Evolutionary conservation across 2,329 filamentous ascomycete genomes (phyloP).

Genomic region (Hawksworthiomyces lignivorus): DNA sequence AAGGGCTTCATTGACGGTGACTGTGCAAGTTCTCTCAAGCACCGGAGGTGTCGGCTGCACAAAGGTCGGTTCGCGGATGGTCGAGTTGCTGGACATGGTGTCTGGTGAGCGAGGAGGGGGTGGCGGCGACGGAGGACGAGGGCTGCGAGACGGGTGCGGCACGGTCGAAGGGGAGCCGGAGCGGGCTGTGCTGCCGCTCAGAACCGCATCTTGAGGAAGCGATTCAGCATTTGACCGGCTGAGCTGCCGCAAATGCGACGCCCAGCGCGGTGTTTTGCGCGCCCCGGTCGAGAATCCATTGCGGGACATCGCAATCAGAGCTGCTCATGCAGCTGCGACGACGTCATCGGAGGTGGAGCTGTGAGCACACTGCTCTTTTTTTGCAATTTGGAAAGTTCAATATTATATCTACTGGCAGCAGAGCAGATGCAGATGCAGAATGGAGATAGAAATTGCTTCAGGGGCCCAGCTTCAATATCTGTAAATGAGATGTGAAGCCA

Average conservation of each 20-base stretch:
- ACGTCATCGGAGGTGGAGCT: slow-evolving; percentile 6
- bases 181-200: background rate
- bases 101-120: slow-evolving; percentile 35
- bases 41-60: slow-evolving; percentile 15
- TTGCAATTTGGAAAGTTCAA: no score
- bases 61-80: slow-evolving; percentile 28
- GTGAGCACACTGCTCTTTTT: no score
- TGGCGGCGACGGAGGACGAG: background rate
- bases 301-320: slow-evolving; percentile 29
- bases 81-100: slow-evolving; percentile 43
- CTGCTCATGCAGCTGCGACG: background rate
- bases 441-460: no score
- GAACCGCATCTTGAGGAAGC: background rate
- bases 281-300: slow-evolving; percentile 35
- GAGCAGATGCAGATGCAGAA: no score
- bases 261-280: slow-evolving; percentile 42
- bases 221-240: slow-evolving; percentile 40
- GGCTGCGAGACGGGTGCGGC: slow-evolving; percentile 19
- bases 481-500: no score
- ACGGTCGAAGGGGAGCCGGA: background rate
- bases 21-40: slow-evolving; percentile 41
- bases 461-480: no score
- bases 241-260: slow-evolving; percentile 45
- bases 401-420: no score
- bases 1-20: slow-evolving; percentile 64